Evolutionary conservation across 768 basidiomycete genomes (phyloP).

Genomic region (Lactarius akahatsu): DNA sequence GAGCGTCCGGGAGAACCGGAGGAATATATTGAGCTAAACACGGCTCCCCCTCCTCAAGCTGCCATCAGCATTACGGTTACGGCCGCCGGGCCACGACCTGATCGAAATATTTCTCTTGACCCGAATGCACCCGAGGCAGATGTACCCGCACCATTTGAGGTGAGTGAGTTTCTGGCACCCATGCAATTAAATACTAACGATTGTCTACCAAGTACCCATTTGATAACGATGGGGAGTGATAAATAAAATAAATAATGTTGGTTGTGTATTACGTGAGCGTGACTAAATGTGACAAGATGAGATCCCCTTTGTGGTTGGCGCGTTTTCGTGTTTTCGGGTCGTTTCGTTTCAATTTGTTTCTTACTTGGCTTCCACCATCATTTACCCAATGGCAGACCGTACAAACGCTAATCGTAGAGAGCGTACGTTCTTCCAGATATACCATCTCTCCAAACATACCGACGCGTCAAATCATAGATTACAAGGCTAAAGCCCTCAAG

Average conservation of each 20-base stretch:
- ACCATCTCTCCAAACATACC: slow-evolving; percentile 30
- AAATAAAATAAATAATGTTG: slow-evolving; percentile 7
- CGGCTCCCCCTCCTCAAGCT: slow-evolving; percentile 33
- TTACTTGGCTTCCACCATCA: slow-evolving; percentile 19
- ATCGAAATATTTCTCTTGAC: slow-evolving; percentile 62
- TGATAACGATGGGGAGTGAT: slow-evolving; percentile 61
- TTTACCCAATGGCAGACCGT: slow-evolving; percentile 24
- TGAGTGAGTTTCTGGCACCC: slow-evolving; percentile 40
- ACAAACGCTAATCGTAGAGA: slow-evolving; percentile 29
- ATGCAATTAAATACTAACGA: slow-evolving; percentile 26
- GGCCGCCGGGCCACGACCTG: slow-evolving; percentile 31
- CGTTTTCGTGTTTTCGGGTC: slow-evolving; percentile 23
- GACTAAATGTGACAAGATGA: slow-evolving; percentile 16
- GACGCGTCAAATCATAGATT: slow-evolving; percentile 55
- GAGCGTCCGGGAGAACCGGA: slow-evolving; percentile 64
- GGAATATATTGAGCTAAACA: slow-evolving; percentile 67
- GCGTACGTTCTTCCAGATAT: slow-evolving; percentile 17
- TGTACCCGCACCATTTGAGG: slow-evolving; percentile 82
- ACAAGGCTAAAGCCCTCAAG: slow-evolving; percentile 89
- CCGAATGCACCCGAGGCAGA: slow-evolving; percentile 71
- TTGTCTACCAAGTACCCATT: slow-evolving; percentile 72
- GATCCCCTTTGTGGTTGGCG: slow-evolving; percentile 16
- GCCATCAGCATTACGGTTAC: slow-evolving; percentile 31
- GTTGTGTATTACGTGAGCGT: slow-evolving; percentile 19
- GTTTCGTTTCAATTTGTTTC: slow-evolving; percentile 11